Conservation (phyloP, 768 basidiomycete genomes). For the Leucosporidium scottii region DNA sequence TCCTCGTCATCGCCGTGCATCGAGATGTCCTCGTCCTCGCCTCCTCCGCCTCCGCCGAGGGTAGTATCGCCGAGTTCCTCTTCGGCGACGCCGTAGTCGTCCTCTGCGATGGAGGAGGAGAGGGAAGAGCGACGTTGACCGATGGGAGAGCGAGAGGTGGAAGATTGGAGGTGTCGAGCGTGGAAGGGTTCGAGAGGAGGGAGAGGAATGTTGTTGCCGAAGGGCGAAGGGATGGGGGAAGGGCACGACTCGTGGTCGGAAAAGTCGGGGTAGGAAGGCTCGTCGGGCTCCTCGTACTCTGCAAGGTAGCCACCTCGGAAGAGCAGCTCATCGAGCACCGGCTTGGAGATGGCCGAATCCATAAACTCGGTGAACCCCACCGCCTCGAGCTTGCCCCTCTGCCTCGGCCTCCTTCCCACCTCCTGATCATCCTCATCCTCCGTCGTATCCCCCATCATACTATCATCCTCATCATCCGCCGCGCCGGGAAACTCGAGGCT, state of each 20-base stretch:
- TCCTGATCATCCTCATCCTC: constrained; percentile 19
- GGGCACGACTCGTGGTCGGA: constrained; percentile 11
- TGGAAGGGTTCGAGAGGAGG: constrained; percentile 22
- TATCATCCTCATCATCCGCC: constrained; percentile 36
- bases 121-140: constrained; percentile 5
- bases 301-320: constrained; percentile 58
- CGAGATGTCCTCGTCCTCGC: neutral
- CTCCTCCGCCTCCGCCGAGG: neutral
- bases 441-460: constrained; percentile 5
- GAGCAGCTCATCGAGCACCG: constrained; percentile 82
- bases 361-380: constrained; percentile 99
- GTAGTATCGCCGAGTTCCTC: neutral
- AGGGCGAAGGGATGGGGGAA: neutral
- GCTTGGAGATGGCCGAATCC: constrained; percentile 73
- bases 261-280: constrained; percentile 17
- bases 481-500: neutral
- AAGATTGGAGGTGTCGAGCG: constrained; percentile 22
- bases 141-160: constrained; percentile 23
- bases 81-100: constrained; percentile 6
- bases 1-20: constrained; percentile 1
- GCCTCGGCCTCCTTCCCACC: constrained; percentile 11
- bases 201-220: neutral
- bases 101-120: constrained; percentile 23
- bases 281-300: constrained; percentile 29
- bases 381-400: constrained; percentile 10